Conservation (phyloP, 202 grass and related monocot genomes). For the Panicum hallii region DNA sequence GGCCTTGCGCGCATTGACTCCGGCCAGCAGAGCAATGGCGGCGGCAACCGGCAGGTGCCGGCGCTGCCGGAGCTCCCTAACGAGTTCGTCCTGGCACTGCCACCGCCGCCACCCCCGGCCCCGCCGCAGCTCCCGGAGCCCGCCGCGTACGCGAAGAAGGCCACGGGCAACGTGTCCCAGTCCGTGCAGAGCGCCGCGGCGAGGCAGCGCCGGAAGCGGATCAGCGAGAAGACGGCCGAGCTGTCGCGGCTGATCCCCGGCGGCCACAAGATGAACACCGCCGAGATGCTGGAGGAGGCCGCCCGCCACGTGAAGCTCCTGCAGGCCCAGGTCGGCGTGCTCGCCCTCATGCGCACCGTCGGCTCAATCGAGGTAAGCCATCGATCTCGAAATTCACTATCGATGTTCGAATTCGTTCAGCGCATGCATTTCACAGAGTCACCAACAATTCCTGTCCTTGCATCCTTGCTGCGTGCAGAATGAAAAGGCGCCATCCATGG, state of each 20-base stretch:
- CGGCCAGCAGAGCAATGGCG: not conserved
- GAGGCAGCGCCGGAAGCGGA: slow-evolving; percentile 66
- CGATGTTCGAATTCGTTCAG: not conserved
- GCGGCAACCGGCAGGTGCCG: not conserved
- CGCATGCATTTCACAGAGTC: not conserved
- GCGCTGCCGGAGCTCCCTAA: not conserved
- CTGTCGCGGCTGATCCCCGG: slow-evolving; percentile 70
- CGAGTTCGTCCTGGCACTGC: slow-evolving; percentile 7
- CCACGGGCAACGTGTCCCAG: not conserved
- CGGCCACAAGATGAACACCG: slow-evolving; percentile 62
- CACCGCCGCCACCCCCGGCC: not conserved
- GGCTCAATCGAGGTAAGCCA: slow-evolving; percentile 44
- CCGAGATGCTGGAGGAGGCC: slow-evolving; percentile 64
- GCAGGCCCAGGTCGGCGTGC: slow-evolving; percentile 68
- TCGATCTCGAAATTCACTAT: not conserved
- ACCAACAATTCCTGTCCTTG: not conserved
- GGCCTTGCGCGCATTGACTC: not conserved
- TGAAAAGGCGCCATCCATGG: slow-evolving; percentile 32
- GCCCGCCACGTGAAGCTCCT: slow-evolving; percentile 64
- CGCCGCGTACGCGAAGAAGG: not conserved
- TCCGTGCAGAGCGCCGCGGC: slow-evolving; percentile 54
- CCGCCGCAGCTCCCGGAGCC: not conserved
- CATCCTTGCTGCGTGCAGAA: slow-evolving; percentile 27
- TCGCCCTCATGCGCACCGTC: slow-evolving; percentile 51
- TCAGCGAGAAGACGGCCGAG: slow-evolving; percentile 71